Base-by-base conservation (phyloP, 2,329 filamentous ascomycete species). In the Sphaerulina populicola region DNA sequence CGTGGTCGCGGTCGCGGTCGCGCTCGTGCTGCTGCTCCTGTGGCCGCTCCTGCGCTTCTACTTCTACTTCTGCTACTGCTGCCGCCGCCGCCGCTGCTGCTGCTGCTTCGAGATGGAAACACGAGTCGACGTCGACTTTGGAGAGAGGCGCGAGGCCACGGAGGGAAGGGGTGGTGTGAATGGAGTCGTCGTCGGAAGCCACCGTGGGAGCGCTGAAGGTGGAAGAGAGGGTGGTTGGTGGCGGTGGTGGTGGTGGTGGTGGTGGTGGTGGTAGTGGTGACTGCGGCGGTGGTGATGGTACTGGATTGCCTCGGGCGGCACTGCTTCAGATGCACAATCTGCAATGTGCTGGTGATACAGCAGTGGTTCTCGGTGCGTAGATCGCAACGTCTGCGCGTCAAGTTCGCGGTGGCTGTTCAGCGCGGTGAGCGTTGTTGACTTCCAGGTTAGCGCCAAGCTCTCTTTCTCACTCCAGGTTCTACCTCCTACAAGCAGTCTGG, bases 121-220 rank as follows among this genome's bases (percentile, higher is more conserved):
- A 60, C 40, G 59, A 50, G 54, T 66, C 61, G 53, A 65, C 60
- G 61, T 64, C 60, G 54, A 53, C 53, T 47, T 65, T 66, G 42
- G 45, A 47, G 54, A 52, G 37, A 44, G 55, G 53, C 40, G 59
- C 49, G 56, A 47, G 51, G 56, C 48, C 58, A 58, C 57, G 61
- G 51, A 64, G 62, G 39, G 62, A 64, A 53, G 62, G 63, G 51
- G 62, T 66, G 58, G 63, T 61, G 53, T 62, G 63, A 46, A 62
- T 56, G 36, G 64, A 66, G 55, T 59, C 59, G 54, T 57, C 62
- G 61, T 64, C 59, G 43, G 64, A 65, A 64, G 61, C 64, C 64
- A 66, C 62, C 35, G 47, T 64, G 61, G 51, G 42, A 41, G 53
- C 42, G 49, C 49, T 46, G 44, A 38, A 40, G 54, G 45, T 21